These are phyloP conservation scores for Lepraria neglecta DNA, from an alignment of 495 filamentous ascomycete species.

Conservation along the genomic window DNA sequence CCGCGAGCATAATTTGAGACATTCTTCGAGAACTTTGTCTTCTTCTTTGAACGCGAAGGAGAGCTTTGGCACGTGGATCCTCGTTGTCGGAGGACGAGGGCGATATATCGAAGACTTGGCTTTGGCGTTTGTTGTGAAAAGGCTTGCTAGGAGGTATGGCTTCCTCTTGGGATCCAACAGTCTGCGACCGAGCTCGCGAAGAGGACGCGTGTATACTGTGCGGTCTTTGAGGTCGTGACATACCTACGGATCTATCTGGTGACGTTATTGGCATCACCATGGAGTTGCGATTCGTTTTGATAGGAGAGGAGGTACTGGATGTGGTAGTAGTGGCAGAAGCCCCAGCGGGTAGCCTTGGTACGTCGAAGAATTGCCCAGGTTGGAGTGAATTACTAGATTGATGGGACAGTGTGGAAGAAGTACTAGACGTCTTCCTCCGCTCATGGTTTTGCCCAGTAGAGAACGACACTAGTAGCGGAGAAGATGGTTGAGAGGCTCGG, in stretches of 20 bases:
- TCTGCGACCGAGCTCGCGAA: conserved; percentile 75
- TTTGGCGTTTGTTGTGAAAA: conserved; percentile 83
- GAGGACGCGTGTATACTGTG: conserved; percentile 40
- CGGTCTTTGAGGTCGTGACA: conserved; percentile 39
- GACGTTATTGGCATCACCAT: conserved; percentile 41
- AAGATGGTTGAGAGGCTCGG: conserved; percentile 85
- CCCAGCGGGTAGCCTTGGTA: conserved; percentile 52
- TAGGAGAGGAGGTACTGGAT: conserved; percentile 66
- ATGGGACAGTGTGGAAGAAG: conserved; percentile 75
- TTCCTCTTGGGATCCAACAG: conserved; percentile 88
- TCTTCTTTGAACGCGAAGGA: conserved; percentile 87
- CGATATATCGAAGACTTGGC: conserved; percentile 92
- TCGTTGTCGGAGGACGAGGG: conserved; percentile 98
- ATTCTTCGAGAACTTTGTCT: conserved; percentile 86
- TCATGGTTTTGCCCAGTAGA: conserved; percentile 71
- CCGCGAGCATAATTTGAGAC: conserved; percentile 76
- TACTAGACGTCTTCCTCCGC: conserved; percentile 74
- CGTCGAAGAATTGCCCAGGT: conserved; percentile 67
- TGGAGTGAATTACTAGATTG: conserved; percentile 67
- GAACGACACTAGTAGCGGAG: conserved; percentile 87
- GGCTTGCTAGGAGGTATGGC: conserved; percentile 61
- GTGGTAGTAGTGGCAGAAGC: conserved; percentile 56
- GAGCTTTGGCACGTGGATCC: conserved; percentile 79
- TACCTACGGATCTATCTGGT: conserved; percentile 43
- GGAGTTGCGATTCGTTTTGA: conserved; percentile 60